Percentiles rank a stretch among this genome's conserved stretches.
phyloP scores from a whole-genome alignment of 2,329 filamentous ascomycete species.

The Calonectria fujianensis region DNA sequence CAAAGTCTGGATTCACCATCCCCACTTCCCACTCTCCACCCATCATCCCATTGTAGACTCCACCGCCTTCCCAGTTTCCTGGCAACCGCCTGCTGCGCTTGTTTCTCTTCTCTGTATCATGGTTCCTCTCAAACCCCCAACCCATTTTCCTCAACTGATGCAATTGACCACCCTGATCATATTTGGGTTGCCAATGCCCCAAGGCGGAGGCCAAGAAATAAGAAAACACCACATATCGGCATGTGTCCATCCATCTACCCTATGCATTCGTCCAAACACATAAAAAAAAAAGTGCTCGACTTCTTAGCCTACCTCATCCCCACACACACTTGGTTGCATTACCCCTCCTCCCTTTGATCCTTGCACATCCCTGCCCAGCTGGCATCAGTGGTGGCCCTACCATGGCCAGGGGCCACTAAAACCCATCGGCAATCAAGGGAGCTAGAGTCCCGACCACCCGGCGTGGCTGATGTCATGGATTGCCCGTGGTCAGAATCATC shows the following conservation, averaged over 20 bases:
- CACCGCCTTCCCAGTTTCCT: constrained; percentile 33
- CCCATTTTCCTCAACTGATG: background rate
- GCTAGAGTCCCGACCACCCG: constrained; percentile 43
- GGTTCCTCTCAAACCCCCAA: constrained; percentile 16
- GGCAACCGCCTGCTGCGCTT: constrained; percentile 24
- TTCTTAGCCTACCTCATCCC: constrained; percentile 29
- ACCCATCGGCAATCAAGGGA: constrained; percentile 47
- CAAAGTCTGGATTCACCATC: constrained; percentile 15
- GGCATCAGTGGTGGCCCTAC: constrained; percentile 47
- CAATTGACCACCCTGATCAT: background rate
- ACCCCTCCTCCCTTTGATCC: constrained; percentile 38
- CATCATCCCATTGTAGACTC: background rate
- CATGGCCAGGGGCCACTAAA: constrained; percentile 41
- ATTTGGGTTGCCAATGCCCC: background rate
- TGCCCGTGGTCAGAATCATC: constrained; percentile 44
- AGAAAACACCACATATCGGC: background rate
- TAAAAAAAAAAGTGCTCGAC: constrained; percentile 9
- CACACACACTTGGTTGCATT: constrained; percentile 34
- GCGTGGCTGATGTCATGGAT: constrained; percentile 54
- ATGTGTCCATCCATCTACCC: background rate
- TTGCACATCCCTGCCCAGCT: constrained; percentile 52
- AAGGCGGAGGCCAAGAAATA: background rate
- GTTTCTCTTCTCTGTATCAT: constrained; percentile 6
- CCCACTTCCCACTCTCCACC: constrained; percentile 29
- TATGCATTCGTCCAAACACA: background rate